Base-by-base conservation (phyloP, 768 basidiomycete genomes). In the Gymnopilus dilepis region DNA sequence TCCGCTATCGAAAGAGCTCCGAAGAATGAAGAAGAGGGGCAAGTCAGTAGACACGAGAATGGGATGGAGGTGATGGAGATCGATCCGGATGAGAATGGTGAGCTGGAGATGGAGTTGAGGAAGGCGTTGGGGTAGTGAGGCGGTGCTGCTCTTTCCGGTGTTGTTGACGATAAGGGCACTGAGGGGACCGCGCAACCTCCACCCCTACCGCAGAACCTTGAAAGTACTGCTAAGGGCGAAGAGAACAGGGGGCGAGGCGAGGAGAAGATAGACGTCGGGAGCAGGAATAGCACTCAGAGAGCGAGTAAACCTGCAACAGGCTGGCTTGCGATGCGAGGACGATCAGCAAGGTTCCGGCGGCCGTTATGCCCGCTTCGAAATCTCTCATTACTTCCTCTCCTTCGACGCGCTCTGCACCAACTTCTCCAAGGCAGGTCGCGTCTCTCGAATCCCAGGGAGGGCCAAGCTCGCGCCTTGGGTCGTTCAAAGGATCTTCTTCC, bases 41-140 rank as follows among this genome's bases (percentile, higher is more conserved):
- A 65, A 7, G 71, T 73, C 38, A 70, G 73, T 64, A 72, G 76
- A 28, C 87, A 87, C 55, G 84, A 84, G 65, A 78, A 84, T 67
- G 86, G 84, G 19, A 84, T 87, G 78, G 93, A 94, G 73, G 83
- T 94, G 3, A 94, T 94, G 92, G 84, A 89, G 50, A 74, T 94
- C 28, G 90, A 90, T 59, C 83, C 83, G 6, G 86, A 85, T 47
- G 83, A 82, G 4, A 79, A 73, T 26, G 68, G 67, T 21, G 68
- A 48, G 51, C 56, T 34, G 43, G 43, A 26, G 24, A 41, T 21
- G 11, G 58, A 30, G 56, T 19, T 43, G 61, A 37, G 50, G 55
- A 51, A n/a, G 59, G 48, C 17, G 55, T 12, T 41, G 40, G 38
- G 37, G 19, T 22, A n/a, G 65, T 24, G 60, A 15, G 24, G 24